Evolutionary conservation across 352 stramenopile species (phyloP), one percentile per base, ranked within the genome.

Genomic region (Globisporangium rhizosaccharum): DNA sequence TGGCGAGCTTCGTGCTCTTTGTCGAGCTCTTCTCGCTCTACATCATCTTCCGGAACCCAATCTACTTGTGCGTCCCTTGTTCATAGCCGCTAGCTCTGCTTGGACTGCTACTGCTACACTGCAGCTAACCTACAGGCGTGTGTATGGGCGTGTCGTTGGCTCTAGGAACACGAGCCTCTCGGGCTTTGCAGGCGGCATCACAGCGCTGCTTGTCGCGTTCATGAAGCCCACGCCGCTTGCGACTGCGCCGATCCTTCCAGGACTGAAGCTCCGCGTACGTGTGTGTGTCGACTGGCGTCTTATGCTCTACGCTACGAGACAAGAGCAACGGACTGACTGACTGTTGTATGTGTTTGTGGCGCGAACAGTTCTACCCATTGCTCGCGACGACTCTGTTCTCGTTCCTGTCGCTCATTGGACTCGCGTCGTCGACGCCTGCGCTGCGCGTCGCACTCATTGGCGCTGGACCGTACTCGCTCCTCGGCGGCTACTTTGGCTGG

Each of bases 401-500:
- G 39, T 39, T 76, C 9, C 73, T 80, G 26, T 81, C 81, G 2
- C 51, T 87, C 20, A 45, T 71, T 14, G 82, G 72, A 0, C 54
- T 92, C 2, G 23, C 57, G 25, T 76, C 75, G 14, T 65, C 67
- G 0, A 70, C 57, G 20, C 49, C 69, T 1, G 56, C 75, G 15
- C 46, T 90, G 42, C 80, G 71, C n/a, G 65, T 64, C 5, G 72
- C 79, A 17, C 61, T 93, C 3, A 62, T 89, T 47, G 83, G 82
- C 57, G 82, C 85, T 26, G 85, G 83, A 0, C 85, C 85, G 14
- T 92, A 83, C 56, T 86, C 85, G 28, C 52, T 87, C 14, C 72
- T 90, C 18, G 85, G 85, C 25, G 78, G 81, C 51, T 95, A 73
- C 67, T 87, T 92, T 57, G 83, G 83, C 14, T 95, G 85, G 85